phyloP scores from a whole-genome alignment of 768 basidiomycete genomes.

The Collybia sordida region DNA sequence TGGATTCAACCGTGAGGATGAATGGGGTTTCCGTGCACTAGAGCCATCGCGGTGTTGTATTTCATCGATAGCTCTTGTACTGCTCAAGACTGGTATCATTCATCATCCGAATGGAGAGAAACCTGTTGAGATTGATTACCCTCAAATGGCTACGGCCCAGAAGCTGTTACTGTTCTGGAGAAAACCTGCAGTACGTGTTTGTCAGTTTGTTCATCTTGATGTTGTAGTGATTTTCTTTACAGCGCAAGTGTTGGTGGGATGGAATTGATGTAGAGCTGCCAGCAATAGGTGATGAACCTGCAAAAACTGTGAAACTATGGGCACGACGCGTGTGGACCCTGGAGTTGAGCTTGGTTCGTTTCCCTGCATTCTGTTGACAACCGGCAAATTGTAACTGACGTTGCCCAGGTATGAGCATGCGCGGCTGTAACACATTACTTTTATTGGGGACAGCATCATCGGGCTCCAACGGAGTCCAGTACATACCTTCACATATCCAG shows the following conservation, averaged over 20 bases:
- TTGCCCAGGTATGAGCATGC: conserved; percentile 18
- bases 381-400: not conserved
- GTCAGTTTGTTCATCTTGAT: conserved; percentile 1
- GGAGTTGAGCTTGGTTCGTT: conserved; percentile 85
- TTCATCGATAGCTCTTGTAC: conserved; percentile 95
- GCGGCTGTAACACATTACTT: not conserved
- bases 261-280: conserved; percentile 88
- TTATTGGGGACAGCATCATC: conserved; percentile 6
- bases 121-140: conserved; percentile 81
- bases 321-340: conserved; percentile 97
- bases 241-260: conserved; percentile 99
- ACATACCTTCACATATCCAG: conserved; percentile 19
- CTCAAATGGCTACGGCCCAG: conserved; percentile 96
- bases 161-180: conserved; percentile 98
- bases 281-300: conserved; percentile 46
- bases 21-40: conserved; percentile 95
- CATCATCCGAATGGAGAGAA: conserved; percentile 70
- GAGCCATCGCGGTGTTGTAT: conserved; percentile 98
- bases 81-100: conserved; percentile 94
- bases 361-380: not conserved
- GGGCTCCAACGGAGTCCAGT: conserved; percentile 10
- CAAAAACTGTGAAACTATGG: conserved; percentile 84
- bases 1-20: conserved; percentile 96
- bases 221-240: conserved; percentile 10
- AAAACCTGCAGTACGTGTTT: conserved; percentile 89